A percentile compares a stretch with the other conserved stretches of the same genome.
These are phyloP conservation scores for Tirmania nivea DNA, from an alignment of 495 filamentous ascomycete genomes.

Conservation along the genomic window DNA sequence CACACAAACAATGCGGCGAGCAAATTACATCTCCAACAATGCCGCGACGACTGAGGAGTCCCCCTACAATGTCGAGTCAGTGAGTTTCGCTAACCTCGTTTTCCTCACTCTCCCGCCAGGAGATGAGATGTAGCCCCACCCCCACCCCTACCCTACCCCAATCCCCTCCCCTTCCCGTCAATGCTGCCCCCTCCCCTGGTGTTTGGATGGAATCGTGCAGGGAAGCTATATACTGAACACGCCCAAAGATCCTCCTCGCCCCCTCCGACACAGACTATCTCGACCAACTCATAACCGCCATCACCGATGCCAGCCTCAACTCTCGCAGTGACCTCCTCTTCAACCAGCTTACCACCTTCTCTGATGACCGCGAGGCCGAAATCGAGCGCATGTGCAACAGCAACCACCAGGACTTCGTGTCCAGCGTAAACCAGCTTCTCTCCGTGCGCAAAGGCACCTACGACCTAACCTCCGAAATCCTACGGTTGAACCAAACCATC, in stretches of 20 bases:
- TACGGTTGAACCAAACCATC: conserved; percentile 80
- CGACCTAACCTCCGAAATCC: conserved; percentile 68
- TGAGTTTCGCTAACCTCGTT: neutral
- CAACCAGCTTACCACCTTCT: conserved; percentile 56
- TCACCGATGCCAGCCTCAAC: conserved; percentile 69
- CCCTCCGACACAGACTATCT: conserved; percentile 84
- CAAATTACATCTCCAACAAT: neutral
- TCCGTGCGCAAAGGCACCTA: conserved; percentile 76
- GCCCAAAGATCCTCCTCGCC: conserved; percentile 58
- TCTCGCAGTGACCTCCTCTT: conserved; percentile 51
- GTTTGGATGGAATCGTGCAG: no score
- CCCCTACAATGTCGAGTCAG: neutral
- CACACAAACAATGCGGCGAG: no score
- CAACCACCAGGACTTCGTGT: conserved; percentile 91
- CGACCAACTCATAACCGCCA: conserved; percentile 78
- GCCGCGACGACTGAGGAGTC: neutral
- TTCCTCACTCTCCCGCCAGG: no score
- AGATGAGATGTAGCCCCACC: neutral
- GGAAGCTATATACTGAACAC: no score
- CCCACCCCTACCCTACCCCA: neutral
- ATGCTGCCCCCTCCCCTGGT: no score
- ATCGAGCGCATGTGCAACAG: conserved; percentile 89
- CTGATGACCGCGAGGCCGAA: conserved; percentile 64
- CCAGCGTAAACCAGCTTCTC: conserved; percentile 77
- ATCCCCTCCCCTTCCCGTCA: neutral